Conservation (phyloP, 257 asterid species). For the Haberlea rhodopensis region DNA sequence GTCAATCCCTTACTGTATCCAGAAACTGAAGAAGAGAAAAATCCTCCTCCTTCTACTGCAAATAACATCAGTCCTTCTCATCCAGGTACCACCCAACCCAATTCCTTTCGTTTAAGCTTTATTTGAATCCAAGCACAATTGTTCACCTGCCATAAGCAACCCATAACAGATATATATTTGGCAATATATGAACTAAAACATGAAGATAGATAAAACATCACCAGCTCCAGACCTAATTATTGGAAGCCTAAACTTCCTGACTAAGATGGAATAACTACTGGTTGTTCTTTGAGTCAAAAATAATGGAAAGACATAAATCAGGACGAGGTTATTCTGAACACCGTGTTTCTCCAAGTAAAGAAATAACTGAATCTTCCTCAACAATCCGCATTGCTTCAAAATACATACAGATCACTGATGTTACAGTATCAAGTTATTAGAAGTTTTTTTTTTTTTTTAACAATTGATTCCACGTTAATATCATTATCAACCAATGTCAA, state of each 20-base stretch:
- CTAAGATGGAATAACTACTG: background rate
- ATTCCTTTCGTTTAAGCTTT: conserved; percentile 30
- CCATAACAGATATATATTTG: conserved; percentile 16
- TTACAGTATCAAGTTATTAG: background rate
- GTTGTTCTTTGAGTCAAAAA: background rate
- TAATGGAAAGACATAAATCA: background rate
- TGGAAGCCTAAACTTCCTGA: background rate
- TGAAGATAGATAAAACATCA: background rate
- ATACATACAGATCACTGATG: background rate
- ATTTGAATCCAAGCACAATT: background rate
- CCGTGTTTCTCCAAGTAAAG: background rate
- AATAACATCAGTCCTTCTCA: conserved; percentile 95
- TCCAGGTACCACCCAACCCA: conserved; percentile 51
- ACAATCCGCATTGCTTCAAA: background rate
- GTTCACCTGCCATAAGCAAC: conserved; percentile 31
- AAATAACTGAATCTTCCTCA: background rate
- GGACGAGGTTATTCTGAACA: background rate
- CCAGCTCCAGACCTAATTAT: background rate
- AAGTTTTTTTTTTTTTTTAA: background rate
- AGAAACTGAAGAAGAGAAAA: conserved; percentile 98
- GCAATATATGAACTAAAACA: background rate
- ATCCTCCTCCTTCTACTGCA: conserved; percentile 99
- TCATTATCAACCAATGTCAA: conserved; percentile 27
- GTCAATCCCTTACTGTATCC: conserved; percentile 96
- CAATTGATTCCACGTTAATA: conserved; percentile 23